These are phyloP conservation scores for Cyamopsis tetragonoloba DNA, from an alignment of 306 rosid species.

Conservation along the genomic window DNA sequence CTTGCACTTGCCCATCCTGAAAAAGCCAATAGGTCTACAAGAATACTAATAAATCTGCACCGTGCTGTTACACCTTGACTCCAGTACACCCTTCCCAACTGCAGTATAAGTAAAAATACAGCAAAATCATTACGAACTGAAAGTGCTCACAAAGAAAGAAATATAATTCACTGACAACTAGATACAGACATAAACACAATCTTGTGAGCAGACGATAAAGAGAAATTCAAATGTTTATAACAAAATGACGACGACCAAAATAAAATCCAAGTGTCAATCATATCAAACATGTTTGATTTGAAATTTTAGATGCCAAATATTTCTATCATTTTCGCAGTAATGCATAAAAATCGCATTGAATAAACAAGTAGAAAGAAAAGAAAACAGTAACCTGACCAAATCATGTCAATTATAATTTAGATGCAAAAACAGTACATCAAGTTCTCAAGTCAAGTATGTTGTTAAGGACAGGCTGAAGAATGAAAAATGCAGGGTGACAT, in stretches of 20 bases:
- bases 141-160: background rate
- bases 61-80: conserved; percentile 28
- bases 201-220: background rate
- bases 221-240: background rate
- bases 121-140: background rate
- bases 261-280: background rate
- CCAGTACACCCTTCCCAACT: conserved; percentile 63
- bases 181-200: background rate
- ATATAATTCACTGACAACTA: background rate
- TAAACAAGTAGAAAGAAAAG: background rate
- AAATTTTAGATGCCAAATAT: background rate
- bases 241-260: background rate
- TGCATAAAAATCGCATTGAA: background rate
- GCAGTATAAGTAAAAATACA: conserved; percentile 28
- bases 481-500: background rate
- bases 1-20: conserved; percentile 67
- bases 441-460: background rate
- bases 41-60: conserved; percentile 9
- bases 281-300: background rate
- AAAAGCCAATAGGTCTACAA: conserved; percentile 31
- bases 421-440: background rate
- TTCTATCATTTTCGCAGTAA: background rate
- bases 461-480: background rate
- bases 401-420: background rate
- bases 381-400: background rate